Percentiles rank a stretch among this genome's conserved stretches.
Conservation (phyloP, 1,284 basidiomycete genomes). For the Tilletia walkeri region DNA sequence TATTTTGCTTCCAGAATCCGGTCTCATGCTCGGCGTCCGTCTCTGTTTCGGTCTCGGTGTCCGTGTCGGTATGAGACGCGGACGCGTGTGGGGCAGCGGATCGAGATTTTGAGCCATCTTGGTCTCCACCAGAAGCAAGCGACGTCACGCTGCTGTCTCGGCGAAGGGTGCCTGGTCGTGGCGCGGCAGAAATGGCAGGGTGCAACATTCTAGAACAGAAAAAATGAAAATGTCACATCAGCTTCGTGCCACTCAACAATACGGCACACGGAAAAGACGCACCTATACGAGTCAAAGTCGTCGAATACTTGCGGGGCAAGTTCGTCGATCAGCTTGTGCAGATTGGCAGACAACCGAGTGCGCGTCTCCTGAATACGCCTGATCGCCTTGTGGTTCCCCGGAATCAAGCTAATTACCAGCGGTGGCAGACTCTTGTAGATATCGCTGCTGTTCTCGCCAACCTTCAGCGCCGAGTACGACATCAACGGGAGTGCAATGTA, state of each 20-base stretch:
- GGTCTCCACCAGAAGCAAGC: neutral
- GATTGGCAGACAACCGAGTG: slow-evolving; percentile 76
- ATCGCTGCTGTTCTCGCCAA: slow-evolving; percentile 97
- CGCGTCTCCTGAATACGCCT: slow-evolving; percentile 77
- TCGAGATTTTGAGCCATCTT: neutral
- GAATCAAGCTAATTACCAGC: slow-evolving; percentile 82
- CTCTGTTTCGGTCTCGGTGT: slow-evolving; percentile 7
- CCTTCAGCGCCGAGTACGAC: slow-evolving; percentile 92
- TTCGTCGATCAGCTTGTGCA: slow-evolving; percentile 83
- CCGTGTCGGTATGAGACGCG: slow-evolving; percentile 5
- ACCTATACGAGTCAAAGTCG: slow-evolving; percentile 41
- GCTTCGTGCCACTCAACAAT: too few relatives aligned
- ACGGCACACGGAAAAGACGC: neutral
- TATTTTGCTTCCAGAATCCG: slow-evolving; percentile 38
- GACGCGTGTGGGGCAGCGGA: neutral
- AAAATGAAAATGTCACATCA: neutral
- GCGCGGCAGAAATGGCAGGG: neutral
- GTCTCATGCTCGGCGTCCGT: slow-evolving; percentile 39
- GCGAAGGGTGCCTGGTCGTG: neutral
- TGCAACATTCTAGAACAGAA: neutral
- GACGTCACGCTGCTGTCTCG: neutral
- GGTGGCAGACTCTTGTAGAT: slow-evolving; percentile 96
- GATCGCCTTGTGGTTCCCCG: slow-evolving; percentile 83
- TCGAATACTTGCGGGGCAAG: slow-evolving; percentile 57
- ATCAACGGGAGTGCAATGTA: slow-evolving; percentile 78